Evolutionary conservation across 129 eudicot genomes (phyloP).

Genomic region (Lactuca sativa): DNA sequence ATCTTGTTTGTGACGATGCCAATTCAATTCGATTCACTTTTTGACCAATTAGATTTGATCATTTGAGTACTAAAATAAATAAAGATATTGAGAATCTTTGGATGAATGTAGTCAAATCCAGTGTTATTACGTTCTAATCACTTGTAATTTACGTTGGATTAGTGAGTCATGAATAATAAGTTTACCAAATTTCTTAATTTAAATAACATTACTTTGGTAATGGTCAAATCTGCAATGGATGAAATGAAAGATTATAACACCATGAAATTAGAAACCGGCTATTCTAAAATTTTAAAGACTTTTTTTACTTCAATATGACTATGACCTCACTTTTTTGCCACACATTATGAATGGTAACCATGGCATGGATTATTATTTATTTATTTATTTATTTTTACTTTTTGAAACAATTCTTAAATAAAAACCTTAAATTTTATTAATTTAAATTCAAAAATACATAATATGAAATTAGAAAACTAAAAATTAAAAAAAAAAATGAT

Average conservation of each 20-base stretch:
- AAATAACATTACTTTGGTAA: constrained; percentile 11
- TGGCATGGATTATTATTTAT: no score
- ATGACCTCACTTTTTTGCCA: no score
- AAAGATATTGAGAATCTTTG: background rate
- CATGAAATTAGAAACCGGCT: constrained; percentile 1
- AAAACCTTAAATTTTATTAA: no score
- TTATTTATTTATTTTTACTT: no score
- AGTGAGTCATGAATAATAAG: constrained; percentile 7
- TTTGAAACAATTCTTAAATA: no score
- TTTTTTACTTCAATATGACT: no score
- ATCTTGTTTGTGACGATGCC: background rate
- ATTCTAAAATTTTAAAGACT: no score
- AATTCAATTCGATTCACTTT: background rate
- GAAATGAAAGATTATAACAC: constrained; percentile 14
- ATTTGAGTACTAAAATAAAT: constrained; percentile 2
- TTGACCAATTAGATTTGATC: background rate
- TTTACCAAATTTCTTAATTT: constrained; percentile 12
- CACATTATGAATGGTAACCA: no score
- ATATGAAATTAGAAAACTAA: no score
- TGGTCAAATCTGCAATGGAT: constrained; percentile 7
- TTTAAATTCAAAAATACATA: no score
- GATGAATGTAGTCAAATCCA: background rate
- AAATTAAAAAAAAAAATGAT: no score
- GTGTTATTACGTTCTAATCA: background rate
- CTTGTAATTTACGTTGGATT: constrained; percentile 9